phyloP scores from a whole-genome alignment of 768 basidiomycete species.

The Agaricus blazei region DNA sequence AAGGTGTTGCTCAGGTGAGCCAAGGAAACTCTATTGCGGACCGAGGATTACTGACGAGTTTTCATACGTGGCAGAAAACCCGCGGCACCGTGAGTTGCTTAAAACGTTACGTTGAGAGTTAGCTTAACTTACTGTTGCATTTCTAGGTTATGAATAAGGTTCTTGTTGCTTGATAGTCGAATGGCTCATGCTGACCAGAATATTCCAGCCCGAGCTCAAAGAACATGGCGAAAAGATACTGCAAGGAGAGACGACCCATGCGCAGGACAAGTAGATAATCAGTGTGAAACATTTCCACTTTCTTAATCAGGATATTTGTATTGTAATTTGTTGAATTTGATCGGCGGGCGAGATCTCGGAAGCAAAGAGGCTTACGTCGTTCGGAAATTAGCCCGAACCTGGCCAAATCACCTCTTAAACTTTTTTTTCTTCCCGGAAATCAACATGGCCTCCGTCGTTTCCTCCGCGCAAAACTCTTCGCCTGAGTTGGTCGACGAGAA shows the following conservation, averaged over 20 bases:
- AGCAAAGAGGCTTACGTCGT: not conserved
- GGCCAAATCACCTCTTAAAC: not conserved
- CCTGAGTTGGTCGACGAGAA: conserved; percentile 20
- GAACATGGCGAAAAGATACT: conserved; percentile 51
- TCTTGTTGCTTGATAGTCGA: not conserved
- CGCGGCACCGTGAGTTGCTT: conserved; percentile 35
- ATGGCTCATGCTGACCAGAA: not conserved
- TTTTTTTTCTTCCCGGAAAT: not conserved
- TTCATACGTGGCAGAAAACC: conserved; percentile 25
- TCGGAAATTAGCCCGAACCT: conserved; percentile 3
- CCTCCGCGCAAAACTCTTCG: not conserved
- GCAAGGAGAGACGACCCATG: conserved; percentile 38
- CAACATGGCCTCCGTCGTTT: not conserved
- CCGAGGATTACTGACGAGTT: not conserved
- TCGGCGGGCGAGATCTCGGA: conserved; percentile 2
- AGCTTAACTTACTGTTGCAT: not conserved
- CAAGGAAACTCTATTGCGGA: too few relatives aligned
- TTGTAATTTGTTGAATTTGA: conserved; percentile 2
- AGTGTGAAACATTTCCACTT: not conserved
- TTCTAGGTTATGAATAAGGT: conserved; percentile 31
- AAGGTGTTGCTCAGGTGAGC: conserved; percentile 30
- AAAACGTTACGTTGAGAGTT: not conserved
- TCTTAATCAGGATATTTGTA: too few relatives aligned
- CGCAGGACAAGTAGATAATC: conserved; percentile 18
- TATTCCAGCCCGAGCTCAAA: conserved; percentile 33